Percentiles rank a stretch among this genome's conserved stretches.
Evolutionary conservation across 257 asterid genomes (phyloP).

Genomic region (Gardenia jasminoides): DNA sequence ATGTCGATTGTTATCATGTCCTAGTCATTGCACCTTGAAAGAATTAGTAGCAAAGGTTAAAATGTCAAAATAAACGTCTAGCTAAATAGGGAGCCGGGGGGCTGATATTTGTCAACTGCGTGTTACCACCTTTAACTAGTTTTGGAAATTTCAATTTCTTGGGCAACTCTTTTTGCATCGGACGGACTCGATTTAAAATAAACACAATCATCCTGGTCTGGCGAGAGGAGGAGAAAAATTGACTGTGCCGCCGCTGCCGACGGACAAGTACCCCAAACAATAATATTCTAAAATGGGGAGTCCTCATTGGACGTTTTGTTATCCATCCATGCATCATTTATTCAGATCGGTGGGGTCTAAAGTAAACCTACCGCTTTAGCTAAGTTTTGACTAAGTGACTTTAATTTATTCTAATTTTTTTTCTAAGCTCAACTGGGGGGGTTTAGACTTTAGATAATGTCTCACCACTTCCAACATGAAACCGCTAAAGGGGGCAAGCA

Average conservation of each 20-base stretch:
- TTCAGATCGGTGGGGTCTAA: background rate
- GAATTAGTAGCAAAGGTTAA: background rate
- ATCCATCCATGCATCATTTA: no score
- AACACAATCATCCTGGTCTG: background rate
- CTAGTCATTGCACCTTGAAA: background rate
- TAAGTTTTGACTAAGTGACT: background rate
- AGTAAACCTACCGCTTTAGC: background rate
- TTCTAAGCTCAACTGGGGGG: background rate
- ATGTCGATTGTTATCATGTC: no score
- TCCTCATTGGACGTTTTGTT: background rate
- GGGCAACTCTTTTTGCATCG: slow-evolving; percentile 3
- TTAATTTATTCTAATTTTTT: slow-evolving; percentile 8
- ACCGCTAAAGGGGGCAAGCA: slow-evolving; percentile 12
- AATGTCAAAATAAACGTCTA: background rate
- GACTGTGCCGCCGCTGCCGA: slow-evolving; percentile 17
- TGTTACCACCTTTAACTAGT: slow-evolving; percentile 3
- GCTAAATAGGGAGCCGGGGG: background rate
- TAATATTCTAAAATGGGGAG: background rate
- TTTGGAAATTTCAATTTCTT: slow-evolving; percentile 6
- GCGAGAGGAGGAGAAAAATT: background rate
- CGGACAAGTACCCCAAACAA: slow-evolving; percentile 10
- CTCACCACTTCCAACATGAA: slow-evolving; percentile 27
- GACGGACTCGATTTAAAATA: background rate
- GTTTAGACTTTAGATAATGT: slow-evolving; percentile 11
- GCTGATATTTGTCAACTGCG: background rate